A percentile compares a stretch with the other conserved stretches of the same genome.
Evolutionary conservation across 2,329 filamentous ascomycete species (phyloP).

Genomic region (Fusarium verticillioides): DNA sequence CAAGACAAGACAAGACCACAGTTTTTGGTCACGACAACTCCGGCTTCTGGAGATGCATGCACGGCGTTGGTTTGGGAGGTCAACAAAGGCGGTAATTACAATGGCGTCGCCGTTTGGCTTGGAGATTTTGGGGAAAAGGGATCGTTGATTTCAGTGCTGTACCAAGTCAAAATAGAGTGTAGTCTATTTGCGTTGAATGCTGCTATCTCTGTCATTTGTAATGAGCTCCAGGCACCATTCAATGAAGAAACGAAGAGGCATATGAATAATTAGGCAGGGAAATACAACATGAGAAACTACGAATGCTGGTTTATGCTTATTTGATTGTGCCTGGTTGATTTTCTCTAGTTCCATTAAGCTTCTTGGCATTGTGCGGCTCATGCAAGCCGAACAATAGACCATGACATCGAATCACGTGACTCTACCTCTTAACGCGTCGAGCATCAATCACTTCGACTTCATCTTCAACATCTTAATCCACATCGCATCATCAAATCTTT

Average conservation of each 20-base stretch:
- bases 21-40: constrained; percentile 38
- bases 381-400: not conserved
- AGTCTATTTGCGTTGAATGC: constrained; percentile 21
- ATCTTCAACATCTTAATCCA: constrained; percentile 25
- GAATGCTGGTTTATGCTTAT: constrained; percentile 4
- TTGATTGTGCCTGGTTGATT: not conserved
- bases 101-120: constrained; percentile 45
- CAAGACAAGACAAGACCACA: constrained; percentile 26
- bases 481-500: constrained; percentile 28
- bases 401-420: constrained; percentile 43
- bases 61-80: constrained; percentile 47
- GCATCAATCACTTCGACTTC: constrained; percentile 6
- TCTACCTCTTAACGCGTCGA: constrained; percentile 23
- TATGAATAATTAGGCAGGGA: constrained; percentile 8
- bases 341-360: constrained; percentile 4
- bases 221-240: not conserved
- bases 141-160: constrained; percentile 33
- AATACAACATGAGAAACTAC: not conserved
- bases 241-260: not conserved
- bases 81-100: constrained; percentile 42
- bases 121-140: constrained; percentile 32
- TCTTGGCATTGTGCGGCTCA: constrained; percentile 24
- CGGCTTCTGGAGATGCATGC: constrained; percentile 46
- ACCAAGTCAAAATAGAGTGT: constrained; percentile 41
- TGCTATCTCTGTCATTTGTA: constrained; percentile 7